Evolutionary conservation across 805 yeast genomes (phyloP).

Genomic region (Lipomyces kockii): DNA sequence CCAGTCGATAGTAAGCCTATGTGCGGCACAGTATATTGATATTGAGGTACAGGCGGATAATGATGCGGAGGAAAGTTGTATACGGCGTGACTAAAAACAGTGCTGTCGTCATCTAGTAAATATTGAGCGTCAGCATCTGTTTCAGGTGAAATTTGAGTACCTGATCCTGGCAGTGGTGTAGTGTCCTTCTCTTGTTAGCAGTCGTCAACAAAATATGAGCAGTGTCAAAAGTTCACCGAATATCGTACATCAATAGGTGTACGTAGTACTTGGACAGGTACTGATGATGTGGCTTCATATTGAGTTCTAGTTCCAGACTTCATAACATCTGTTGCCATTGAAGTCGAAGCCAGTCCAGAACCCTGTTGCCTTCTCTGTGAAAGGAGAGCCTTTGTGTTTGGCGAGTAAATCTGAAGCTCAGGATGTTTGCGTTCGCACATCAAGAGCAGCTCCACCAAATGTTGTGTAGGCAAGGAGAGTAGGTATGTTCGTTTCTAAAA

Average conservation of each 20-base stretch:
- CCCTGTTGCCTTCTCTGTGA: slow-evolving; percentile 15
- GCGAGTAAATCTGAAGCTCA: slow-evolving; percentile 48
- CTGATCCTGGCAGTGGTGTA: slow-evolving; percentile 36
- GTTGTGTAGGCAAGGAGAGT: slow-evolving; percentile 47
- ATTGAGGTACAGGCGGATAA: background rate
- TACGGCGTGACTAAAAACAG: slow-evolving; percentile 46
- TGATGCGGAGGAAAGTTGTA: slow-evolving; percentile 26
- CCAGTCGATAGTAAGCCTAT: background rate
- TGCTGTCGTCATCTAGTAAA: slow-evolving; percentile 45
- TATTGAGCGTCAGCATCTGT: slow-evolving; percentile 42
- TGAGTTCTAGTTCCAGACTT: background rate
- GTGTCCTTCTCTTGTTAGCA: slow-evolving; percentile 32
- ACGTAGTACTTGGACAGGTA: background rate
- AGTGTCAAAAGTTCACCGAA: slow-evolving; percentile 42
- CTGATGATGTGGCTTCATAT: background rate
- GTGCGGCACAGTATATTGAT: background rate
- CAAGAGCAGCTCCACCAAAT: slow-evolving; percentile 48
- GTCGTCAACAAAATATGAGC: slow-evolving; percentile 45
- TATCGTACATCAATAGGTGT: slow-evolving; percentile 40
- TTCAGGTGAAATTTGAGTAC: slow-evolving; percentile 44
- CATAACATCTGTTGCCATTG: background rate
- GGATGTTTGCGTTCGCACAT: slow-evolving; percentile 48
- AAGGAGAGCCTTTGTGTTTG: slow-evolving; percentile 43
- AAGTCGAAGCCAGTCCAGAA: background rate
- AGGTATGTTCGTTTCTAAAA: slow-evolving; percentile 46